Conservation (phyloP, 306 rosid species). For the Trifolium subterraneum region DNA sequence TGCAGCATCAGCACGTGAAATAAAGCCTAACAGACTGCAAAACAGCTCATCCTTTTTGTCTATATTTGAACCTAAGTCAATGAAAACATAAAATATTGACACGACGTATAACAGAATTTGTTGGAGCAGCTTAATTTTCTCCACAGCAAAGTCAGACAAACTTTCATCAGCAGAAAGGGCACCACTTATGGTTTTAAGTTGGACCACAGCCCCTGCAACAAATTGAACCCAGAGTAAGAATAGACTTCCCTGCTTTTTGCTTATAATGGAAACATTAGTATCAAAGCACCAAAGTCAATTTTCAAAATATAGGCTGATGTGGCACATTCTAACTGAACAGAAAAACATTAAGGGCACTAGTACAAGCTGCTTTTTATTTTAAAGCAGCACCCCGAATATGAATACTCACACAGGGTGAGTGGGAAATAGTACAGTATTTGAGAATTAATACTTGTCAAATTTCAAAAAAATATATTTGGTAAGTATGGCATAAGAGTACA, state of each 20-base stretch:
- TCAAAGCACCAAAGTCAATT: constrained; percentile 26
- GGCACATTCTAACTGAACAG: too few species aligned
- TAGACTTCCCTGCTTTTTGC: constrained; percentile 24
- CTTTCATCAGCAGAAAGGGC: constrained; percentile 72
- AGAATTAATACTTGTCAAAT: constrained; percentile 23
- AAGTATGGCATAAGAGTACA: constrained; percentile 9
- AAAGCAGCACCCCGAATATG: too few species aligned
- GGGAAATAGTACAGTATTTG: constrained; percentile 30
- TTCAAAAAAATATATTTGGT: constrained; percentile 12
- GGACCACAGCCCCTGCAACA: constrained; percentile 85
- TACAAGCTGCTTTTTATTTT: too few species aligned
- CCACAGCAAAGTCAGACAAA: constrained; percentile 60
- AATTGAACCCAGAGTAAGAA: constrained; percentile 46
- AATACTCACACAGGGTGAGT: constrained; percentile 1
- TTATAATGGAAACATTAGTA: constrained; percentile 8
- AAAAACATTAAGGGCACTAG: too few species aligned
- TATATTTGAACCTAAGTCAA: constrained; percentile 70
- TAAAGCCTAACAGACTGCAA: constrained; percentile 53
- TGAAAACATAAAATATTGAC: constrained; percentile 73
- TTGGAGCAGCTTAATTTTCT: constrained; percentile 72
- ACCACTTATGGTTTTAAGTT: constrained; percentile 84
- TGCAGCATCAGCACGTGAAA: constrained; percentile 50
- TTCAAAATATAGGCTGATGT: constrained; percentile 8
- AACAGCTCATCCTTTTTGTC: constrained; percentile 59
- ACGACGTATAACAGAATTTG: constrained; percentile 75